Conservation (phyloP, 768 basidiomycete genomes). For the Exsudoporus frostii region DNA sequence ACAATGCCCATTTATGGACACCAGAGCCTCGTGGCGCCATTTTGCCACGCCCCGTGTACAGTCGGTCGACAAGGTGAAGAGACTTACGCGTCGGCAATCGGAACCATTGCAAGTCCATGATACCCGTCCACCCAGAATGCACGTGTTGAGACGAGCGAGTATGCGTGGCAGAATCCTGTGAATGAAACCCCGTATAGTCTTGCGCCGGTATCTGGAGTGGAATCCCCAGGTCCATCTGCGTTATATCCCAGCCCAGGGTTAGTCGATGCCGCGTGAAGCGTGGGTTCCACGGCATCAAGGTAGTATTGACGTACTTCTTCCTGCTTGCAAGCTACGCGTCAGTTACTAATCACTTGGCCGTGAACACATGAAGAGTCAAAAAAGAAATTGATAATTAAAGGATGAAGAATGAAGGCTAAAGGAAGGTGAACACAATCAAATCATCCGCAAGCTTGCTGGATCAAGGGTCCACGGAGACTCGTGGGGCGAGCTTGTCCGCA, state of each 20-base stretch:
- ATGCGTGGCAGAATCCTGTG: constrained; percentile 34
- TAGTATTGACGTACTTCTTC: constrained; percentile 37
- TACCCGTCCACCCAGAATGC: constrained; percentile 83
- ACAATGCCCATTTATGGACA: constrained; percentile 8
- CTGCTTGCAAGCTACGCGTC: constrained; percentile 22
- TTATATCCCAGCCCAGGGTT: constrained; percentile 1
- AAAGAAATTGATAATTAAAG: constrained; percentile 7
- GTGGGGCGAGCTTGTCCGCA: neutral
- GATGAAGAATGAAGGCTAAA: constrained; percentile 9
- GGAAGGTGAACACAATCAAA: constrained; percentile 8
- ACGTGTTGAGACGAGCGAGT: constrained; percentile 71
- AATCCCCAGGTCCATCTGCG: neutral
- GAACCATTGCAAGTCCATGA: constrained; percentile 79
- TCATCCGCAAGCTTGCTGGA: constrained; percentile 3
- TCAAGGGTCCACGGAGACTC: constrained; percentile 17
- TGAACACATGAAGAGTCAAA: constrained; percentile 7
- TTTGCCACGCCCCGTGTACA: constrained; percentile 7
- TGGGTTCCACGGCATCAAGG: constrained; percentile 28
- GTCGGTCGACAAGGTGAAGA: neutral
- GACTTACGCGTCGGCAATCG: constrained; percentile 78
- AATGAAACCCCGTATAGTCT: constrained; percentile 20
- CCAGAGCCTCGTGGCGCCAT: constrained; percentile 18
- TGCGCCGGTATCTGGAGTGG: neutral
- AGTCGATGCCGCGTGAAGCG: constrained; percentile 16
- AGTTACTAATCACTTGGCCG: constrained; percentile 12